A percentile compares a stretch with the other conserved stretches of the same genome.
Conservation (phyloP, 1,284 basidiomycete genomes). For the Rugosomyces carneus region DNA sequence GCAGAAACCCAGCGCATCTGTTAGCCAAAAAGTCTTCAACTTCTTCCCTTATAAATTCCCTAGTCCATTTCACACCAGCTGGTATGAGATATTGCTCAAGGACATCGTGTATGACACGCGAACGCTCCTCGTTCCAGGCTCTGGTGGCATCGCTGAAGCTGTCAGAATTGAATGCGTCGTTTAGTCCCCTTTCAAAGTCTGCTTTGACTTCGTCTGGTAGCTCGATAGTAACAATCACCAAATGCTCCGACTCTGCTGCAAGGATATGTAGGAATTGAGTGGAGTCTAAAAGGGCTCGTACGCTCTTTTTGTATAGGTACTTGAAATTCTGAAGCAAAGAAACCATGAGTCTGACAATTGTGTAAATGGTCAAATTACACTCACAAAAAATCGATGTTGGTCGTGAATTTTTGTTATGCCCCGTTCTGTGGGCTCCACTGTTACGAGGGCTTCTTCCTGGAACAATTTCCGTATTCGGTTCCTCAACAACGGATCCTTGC, state of each 20-base stretch:
- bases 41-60: conserved; percentile 87
- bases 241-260: conserved; percentile 82
- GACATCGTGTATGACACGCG: conserved; percentile 73
- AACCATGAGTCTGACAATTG: neutral
- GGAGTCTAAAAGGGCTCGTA: conserved; percentile 63
- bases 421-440: conserved; percentile 85
- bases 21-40: conserved; percentile 80
- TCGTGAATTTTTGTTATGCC: conserved; percentile 91
- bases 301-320: conserved; percentile 83
- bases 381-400: conserved; percentile 82
- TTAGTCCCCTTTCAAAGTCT: conserved; percentile 69
- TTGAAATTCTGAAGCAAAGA: conserved; percentile 78
- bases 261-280: conserved; percentile 91
- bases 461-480: conserved; percentile 78
- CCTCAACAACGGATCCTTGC: conserved; percentile 87
- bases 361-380: conserved; percentile 26
- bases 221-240: conserved; percentile 75
- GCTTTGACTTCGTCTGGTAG: conserved; percentile 61
- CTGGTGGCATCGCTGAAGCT: conserved; percentile 80
- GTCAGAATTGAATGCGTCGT: conserved; percentile 80
- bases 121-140: conserved; percentile 91
- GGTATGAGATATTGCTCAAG: conserved; percentile 80
- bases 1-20: conserved; percentile 62
- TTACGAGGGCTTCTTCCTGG: conserved; percentile 73
- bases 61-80: conserved; percentile 78